Evolutionary conservation across 2,329 filamentous ascomycete genomes (phyloP), one percentile per base, ranked within the genome.

Genomic region (Xylariaceae sp.): DNA sequence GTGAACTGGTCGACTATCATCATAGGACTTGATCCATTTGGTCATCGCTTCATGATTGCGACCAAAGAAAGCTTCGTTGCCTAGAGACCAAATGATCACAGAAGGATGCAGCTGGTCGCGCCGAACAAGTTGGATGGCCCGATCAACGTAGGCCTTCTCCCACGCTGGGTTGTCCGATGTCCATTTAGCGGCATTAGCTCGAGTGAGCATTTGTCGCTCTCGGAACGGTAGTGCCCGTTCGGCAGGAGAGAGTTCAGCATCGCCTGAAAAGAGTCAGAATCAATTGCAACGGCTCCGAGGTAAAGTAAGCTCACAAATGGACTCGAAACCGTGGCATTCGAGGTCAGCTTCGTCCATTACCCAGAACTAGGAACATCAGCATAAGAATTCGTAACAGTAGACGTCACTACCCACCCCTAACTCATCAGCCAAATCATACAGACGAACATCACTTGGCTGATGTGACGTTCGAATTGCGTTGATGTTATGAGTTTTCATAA

Each of bases 51-150:
- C 70, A 53, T 83, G 80, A 55, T 87, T 87, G 6, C 71, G 68
- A 0, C 84, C 84, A 51, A 83, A 86, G 65, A 85, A 86, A 0
- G 82, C 77, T 61, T 87, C 83, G 52, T 87, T 87, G 0, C 84
- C 84, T 0, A 87, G 66, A 36, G 79, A 83, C 84, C 84, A 87
- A 40, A 86, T 75, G 35, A 86, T 77, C 12, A 87, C 72, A n/a
- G 75, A 81, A 1, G 83, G 71, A 52, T 85, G 80, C 45, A 85
- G 79, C 62, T 85, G 83, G 62, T 86, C 82, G 41, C 84, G 74
- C 54, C 77, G 73, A 2, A 87, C 77, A 47, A 87, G 68, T 55
- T 85, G 81, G 31, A 72, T 67, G n/a, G 80, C 81, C 3, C 84
- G 78, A 61, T 87, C 83, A 6, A 87, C 65, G 56, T 87, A 87